Evolutionary conservation across 768 basidiomycete species (phyloP), one percentile per base, ranked within the genome.

Genomic region (Russula ochroleuca): DNA sequence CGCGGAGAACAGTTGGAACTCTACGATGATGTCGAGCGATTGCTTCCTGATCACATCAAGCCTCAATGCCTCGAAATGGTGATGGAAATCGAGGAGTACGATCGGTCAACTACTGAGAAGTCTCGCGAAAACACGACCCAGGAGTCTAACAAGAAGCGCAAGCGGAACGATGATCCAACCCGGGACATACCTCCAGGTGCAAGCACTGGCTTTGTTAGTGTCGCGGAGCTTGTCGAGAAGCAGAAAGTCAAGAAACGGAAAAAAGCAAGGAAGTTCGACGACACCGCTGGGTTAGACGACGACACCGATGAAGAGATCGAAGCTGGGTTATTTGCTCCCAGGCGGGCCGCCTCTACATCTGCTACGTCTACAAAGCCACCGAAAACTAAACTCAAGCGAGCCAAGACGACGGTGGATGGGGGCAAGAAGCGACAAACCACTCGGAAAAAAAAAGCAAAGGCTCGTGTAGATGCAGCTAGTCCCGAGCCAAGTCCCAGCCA

Each of bases 1-100:
- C 85, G 86, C 59, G 94, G 94, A 28, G 87, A 90, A 59, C 81
- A 88, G 66, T 84, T 97, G 37, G 94, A 98, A 73, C 81, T 98
- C 11, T 99, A 94, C 70, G 86, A 81, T n/a, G 97, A 99, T 72
- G 91, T 96, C 56, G 84, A 86, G 62, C 88, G 93, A 0, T 78
- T 99, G 13, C 77, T 98, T 3, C 94, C 96, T 0, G 83, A 81
- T 41, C 81, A 90, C 65, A 75, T 87, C 66, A 86, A 87, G 49
- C 94, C 94, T 0, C 79, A 84, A 64, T 88, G 85, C 68, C 74
- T 92, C 38, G 90, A 95, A 75, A 88, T 87, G 75, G 78, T 76
- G 23, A 93, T 97, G 85, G 87, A 88, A 56, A 90, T 94, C 43
- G 83, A 87, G 69, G 82, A 85, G 67, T 75, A 90, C 68, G 79